Base-by-base conservation (phyloP, 345 rosid species). In the Lepidium didymum region DNA sequence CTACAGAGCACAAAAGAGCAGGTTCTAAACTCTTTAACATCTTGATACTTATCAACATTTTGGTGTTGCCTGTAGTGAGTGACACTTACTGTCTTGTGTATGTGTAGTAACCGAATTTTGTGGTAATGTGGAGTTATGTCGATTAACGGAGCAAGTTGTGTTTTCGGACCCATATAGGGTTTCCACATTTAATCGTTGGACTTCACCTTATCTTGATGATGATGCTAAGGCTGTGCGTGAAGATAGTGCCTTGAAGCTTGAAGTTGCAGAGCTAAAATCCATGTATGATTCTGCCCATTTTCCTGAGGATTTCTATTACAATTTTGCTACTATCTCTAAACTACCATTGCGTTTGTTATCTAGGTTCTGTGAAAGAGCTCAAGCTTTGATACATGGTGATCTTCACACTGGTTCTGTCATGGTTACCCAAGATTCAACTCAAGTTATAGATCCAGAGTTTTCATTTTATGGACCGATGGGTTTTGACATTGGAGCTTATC, bases 351-450 rank as follows among this genome's bases (percentile, higher is more conserved):
- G 33, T 50, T 7, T 47, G 8, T 51, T 66, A 29, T 6, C 2
- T 67, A 93, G 98, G 92, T 93, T 93, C 82, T 88, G 99, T 77
- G 99, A 94, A 77, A 87, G 91, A 78, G 77, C 97, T 1, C 99
- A 94, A 77, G 96, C 99, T 35, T 69, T 94, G 52, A 58, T 94
- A 72, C 97, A 91, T 59, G 97, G 96, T 69, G 99, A 94, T 85
- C 97, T 94, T 51, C 99, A 91, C 74, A 94, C 99, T 21, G 80
- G 96, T 40, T 94, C 97, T 7, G 70, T 94, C 63, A 94, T 94
- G 99, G 99, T 91, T 65, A 91, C 97, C 18, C 73, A 18, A 31
- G 87, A 79, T 49, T 94, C 99, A 7, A 94, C 96, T 35, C 97
- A 87, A 72, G 91, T 91, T 62, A 89, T 91, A 70, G 97, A 91